Base-by-base conservation (phyloP, 208 protist species). In the Leishmania lainsoni region DNA sequence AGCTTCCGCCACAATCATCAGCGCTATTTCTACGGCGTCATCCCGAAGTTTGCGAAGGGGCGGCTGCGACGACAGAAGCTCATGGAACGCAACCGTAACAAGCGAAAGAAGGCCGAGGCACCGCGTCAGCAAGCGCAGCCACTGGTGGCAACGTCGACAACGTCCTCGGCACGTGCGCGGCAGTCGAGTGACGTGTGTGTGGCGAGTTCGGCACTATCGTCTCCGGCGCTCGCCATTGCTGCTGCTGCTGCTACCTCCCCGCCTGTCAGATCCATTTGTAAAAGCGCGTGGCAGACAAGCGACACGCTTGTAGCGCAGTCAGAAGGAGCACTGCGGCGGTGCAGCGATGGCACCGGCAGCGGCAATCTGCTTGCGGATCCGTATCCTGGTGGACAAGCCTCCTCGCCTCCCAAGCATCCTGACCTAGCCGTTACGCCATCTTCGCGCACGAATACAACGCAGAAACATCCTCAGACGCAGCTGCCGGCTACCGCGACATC, bases 1-100 rank as follows among this genome's bases (percentile, higher is more conserved):
- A 87, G 89, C 83, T 87, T 88, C 66, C 74, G 85, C 0, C 89
- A 90, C 80, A 89, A 92, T 58, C 63, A 81, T 35, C 78, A 92
- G 78, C 87, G 85, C 1, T 92, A 90, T 73, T 94, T 92, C 80
- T 90, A 89, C 79, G 91, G 91, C 32, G 85, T 90, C 66, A 91
- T 94, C 29, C 91, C 91, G n/a, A 89, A 90, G 49, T 94, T 94
- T 73, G 83, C 84, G 16, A 90, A 91, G 74, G 86, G 89, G 35
- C 84, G 84, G 5, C 75, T 88, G 56, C 79, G 87, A 6, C 66
- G 87, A 29, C 83, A 86, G 76, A 83, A 83, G 61, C 49, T 83
- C 56, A 76, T 83, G 45, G 80, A 86, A 52, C 80, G 81, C n/a
- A 81, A 83, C 52, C 79, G 83, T 45, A 82, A 63, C 29, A 87